Evolutionary conservation across 1,284 basidiomycete genomes (phyloP).

Genomic region (Sanghuangporus baumii): DNA sequence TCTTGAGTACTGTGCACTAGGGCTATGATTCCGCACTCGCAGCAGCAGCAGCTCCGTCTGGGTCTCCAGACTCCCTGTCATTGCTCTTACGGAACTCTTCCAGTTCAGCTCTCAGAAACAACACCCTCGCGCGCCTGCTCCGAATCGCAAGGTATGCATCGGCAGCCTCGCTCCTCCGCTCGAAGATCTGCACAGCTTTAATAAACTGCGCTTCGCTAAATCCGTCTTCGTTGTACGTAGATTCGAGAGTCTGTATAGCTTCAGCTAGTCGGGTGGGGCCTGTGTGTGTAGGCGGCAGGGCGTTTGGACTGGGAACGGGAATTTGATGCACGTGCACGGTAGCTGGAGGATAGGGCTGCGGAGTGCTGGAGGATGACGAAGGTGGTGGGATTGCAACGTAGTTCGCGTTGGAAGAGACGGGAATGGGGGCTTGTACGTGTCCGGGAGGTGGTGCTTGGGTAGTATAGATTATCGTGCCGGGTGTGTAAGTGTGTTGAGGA

Average conservation of each 20-base stretch:
- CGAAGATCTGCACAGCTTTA: constrained; percentile 9
- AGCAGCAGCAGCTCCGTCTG: too few species aligned
- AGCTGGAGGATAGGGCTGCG: not conserved
- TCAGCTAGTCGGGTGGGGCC: not conserved
- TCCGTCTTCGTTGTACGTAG: not conserved
- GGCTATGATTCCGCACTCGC: too few species aligned
- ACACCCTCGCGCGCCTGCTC: not conserved
- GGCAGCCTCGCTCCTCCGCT: not conserved
- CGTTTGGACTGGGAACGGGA: not conserved
- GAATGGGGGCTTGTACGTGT: too few species aligned
- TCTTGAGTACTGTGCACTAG: too few species aligned
- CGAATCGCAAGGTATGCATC: constrained; percentile 14
- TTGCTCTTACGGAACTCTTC: not conserved
- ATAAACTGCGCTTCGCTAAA: constrained; percentile 8
- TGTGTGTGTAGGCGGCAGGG: not conserved
- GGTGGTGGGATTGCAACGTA: not conserved
- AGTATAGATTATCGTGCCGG: too few species aligned
- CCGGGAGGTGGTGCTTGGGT: too few species aligned
- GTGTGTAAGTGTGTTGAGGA: too few species aligned
- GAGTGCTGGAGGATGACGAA: not conserved
- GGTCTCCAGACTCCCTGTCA: too few species aligned
- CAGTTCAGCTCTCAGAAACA: constrained; percentile 6
- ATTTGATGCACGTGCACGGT: not conserved
- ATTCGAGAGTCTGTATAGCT: constrained; percentile 6
- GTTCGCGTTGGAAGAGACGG: not conserved